phyloP scores from a whole-genome alignment of 1,284 basidiomycete genomes.

The Schizopora paradoxa region DNA sequence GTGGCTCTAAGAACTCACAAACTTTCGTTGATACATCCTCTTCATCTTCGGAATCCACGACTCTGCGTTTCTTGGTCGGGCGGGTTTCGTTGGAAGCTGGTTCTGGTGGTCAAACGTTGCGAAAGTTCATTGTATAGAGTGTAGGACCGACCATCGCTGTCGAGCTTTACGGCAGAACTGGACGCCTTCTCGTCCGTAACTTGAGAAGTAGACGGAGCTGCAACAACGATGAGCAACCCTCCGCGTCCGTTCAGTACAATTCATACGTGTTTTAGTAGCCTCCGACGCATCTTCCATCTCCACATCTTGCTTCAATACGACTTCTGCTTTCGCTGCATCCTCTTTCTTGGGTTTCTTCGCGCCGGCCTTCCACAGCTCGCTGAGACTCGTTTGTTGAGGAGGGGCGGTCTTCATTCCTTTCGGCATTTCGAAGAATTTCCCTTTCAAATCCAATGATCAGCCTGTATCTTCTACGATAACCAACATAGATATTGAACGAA shows the following conservation, averaged over 20 bases:
- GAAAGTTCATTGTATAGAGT: background rate
- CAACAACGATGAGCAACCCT: background rate
- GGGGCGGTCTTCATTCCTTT: constrained; percentile 53
- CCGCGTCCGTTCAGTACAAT: background rate
- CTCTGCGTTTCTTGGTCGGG: constrained; percentile 50
- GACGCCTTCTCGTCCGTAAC: background rate
- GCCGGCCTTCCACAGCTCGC: constrained; percentile 64
- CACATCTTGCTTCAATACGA: constrained; percentile 23
- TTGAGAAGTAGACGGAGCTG: background rate
- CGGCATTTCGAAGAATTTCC: constrained; percentile 71
- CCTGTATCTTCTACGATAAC: too few species aligned
- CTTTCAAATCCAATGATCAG: constrained; percentile 31
- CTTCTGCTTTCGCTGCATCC: constrained; percentile 23
- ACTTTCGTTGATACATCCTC: constrained; percentile 24
- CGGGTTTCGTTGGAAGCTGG: constrained; percentile 17
- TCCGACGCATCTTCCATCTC: constrained; percentile 24
- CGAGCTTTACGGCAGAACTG: background rate
- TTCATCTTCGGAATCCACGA: constrained; percentile 66
- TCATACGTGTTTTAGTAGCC: background rate
- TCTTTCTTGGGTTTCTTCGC: constrained; percentile 31
- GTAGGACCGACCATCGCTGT: background rate
- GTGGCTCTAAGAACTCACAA: constrained; percentile 3
- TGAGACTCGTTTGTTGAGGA: constrained; percentile 64
- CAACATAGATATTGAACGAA: constrained; percentile 26
- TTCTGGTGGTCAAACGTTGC: constrained; percentile 19